Conservation (phyloP, 169 alveolate genomes). For the Gregarina niphandrodes region DNA sequence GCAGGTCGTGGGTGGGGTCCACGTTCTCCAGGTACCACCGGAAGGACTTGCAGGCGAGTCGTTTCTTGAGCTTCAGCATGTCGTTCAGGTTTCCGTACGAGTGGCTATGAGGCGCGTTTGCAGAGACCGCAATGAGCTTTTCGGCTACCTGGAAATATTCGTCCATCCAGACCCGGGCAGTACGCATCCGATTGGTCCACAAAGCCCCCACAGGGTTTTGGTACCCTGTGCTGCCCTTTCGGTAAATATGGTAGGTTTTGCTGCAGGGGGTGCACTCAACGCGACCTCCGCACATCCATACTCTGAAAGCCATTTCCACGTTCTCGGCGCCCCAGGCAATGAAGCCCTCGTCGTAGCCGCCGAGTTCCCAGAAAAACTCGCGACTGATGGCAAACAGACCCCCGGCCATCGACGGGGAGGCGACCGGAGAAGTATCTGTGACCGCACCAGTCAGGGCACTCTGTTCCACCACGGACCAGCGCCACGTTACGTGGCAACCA, state of each 20-base stretch:
- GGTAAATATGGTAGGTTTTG: constrained; percentile 29
- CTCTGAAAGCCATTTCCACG: constrained; percentile 27
- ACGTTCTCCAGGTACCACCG: constrained; percentile 30
- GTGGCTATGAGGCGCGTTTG: no score
- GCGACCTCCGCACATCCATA: constrained; percentile 41
- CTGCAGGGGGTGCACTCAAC: constrained; percentile 37
- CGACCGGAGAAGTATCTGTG: constrained; percentile 6
- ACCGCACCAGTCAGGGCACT: not conserved
- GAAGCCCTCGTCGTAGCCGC: constrained; percentile 29
- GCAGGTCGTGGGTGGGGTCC: no score
- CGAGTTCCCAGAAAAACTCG: constrained; percentile 21
- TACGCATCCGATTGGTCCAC: constrained; percentile 17
- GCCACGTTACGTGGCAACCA: constrained; percentile 29
- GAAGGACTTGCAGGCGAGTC: constrained; percentile 15
- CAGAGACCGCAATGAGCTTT: no score
- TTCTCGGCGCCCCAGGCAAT: constrained; percentile 36
- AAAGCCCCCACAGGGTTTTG: not conserved
- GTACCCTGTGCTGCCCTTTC: constrained; percentile 7
- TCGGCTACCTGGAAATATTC: constrained; percentile 19
- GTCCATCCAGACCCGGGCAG: constrained; percentile 30
- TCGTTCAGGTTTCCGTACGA: constrained; percentile 18
- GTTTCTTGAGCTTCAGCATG: constrained; percentile 7
- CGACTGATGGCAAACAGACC: constrained; percentile 29
- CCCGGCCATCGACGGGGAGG: constrained; percentile 39
- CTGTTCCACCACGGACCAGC: constrained; percentile 9